Evolutionary conservation across 768 basidiomycete genomes (phyloP), one percentile per base, ranked within the genome.

Genomic region (Calvatia gigantea): DNA sequence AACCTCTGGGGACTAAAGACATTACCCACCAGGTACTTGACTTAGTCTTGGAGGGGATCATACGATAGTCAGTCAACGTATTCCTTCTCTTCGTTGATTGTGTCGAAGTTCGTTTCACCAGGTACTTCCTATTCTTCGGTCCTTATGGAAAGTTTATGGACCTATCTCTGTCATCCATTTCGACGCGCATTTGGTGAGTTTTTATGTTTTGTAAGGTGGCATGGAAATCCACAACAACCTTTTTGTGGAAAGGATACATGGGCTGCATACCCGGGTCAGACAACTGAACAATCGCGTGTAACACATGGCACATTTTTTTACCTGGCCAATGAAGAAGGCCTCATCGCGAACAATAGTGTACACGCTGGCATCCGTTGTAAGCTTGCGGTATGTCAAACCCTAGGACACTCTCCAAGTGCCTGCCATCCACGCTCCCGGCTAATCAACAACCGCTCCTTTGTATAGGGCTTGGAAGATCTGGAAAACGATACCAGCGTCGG

Each of bases 231-330:
- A 73, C 2, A 74, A 73, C 2, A 74, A 76, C 28, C 73, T 74
- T 72, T 83, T 37, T 25, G 21, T 31, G 28, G 27, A 44, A 46
- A 69, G 89, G 91, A 75, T 64, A 90, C 89, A 6, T 87, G 84
- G 83, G 54, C 65, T 53, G 68, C 65, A 32, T 94, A 77, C 69
- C 80, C 59, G 31, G 84, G 86, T 57, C 79, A 81, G 37, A 80
- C 65, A 15, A 81, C 80, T 19, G 79, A 76, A 37, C 86, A 84
- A 67, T 85, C 83, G 45, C 84, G 75, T 56, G 74, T 92, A 37
- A 94, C 85, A 0, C 93, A 95, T 62, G 93, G 92, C 52, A 89
- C 87, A 1, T 94, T 92, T 74, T 95, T 94, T 73, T 82, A 84
- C 68, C 67, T 89, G 33, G 94, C 94, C 0, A 77, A 79, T 23